These are phyloP conservation scores for Cucurbita maxima DNA, from an alignment of 306 rosid species.

Conservation along the genomic window DNA sequence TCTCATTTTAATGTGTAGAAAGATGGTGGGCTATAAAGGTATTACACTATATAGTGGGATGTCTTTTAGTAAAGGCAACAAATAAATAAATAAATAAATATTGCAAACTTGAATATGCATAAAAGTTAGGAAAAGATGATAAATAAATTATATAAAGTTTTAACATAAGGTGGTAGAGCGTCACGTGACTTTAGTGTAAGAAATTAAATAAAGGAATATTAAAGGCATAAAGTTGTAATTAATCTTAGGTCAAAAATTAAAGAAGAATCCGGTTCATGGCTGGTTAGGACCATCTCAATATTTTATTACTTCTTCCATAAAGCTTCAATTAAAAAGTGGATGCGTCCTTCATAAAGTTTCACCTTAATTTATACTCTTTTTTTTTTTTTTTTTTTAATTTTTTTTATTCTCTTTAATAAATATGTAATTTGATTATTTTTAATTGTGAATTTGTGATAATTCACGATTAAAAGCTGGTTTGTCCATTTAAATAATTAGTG, in stretches of 20 bases:
- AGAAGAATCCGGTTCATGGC: background rate
- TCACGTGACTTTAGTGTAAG: background rate
- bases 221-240: background rate
- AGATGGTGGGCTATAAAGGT: background rate
- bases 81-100: background rate
- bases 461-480: too few species aligned
- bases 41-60: background rate
- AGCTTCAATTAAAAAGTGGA: background rate
- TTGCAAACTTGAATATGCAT: background rate
- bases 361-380: background rate
- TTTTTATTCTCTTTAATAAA: too few species aligned
- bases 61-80: background rate
- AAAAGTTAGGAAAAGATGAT: slow-evolving; percentile 1
- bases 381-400: too few species aligned
- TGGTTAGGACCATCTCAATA: background rate
- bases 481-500: background rate
- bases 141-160: background rate
- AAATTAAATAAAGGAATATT: background rate
- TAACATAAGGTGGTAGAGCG: background rate
- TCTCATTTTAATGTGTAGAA: background rate
- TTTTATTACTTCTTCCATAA: background rate
- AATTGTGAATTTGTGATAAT: too few species aligned
- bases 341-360: background rate
- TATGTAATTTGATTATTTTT: too few species aligned
- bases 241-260: background rate